A percentile compares a stretch with the other conserved stretches of the same genome.
Conservation (phyloP, 176 grass and related monocot genomes). For the Carex scoparia region DNA sequence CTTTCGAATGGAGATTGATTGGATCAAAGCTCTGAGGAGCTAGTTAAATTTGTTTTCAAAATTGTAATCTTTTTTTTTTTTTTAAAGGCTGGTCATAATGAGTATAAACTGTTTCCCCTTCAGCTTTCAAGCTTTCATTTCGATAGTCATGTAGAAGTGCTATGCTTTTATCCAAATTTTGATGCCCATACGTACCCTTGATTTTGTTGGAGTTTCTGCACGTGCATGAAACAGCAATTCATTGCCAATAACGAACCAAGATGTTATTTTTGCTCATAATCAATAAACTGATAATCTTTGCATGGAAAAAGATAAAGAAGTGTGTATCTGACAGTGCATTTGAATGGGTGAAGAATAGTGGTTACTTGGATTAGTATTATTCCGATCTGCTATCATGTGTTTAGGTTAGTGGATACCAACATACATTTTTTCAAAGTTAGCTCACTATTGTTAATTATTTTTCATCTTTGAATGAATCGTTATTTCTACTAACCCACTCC, state of each 20-base stretch:
- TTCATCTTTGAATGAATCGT: no score
- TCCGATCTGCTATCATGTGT: no score
- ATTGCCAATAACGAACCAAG: background rate
- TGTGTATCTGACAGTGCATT: background rate
- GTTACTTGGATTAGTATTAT: no score
- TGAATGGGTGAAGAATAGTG: no score
- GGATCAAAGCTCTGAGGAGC: slow-evolving; percentile 82
- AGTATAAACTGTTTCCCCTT: background rate
- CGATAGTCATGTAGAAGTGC: background rate
- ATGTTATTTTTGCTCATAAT: background rate
- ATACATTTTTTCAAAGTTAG: no score
- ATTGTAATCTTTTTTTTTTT: background rate
- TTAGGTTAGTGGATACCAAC: no score
- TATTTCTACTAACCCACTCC: no score
- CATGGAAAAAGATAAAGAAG: background rate
- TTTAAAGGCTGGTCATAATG: background rate
- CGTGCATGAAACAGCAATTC: background rate
- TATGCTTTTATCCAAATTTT: background rate
- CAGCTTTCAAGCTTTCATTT: background rate
- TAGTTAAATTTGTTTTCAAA: slow-evolving; percentile 10
- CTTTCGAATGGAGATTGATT: slow-evolving; percentile 78
- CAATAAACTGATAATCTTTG: background rate
- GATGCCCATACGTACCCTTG: background rate
- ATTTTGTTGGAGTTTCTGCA: background rate
- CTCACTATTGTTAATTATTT: no score